A percentile compares a stretch with the other conserved stretches of the same genome.
Evolutionary conservation across 2,329 filamentous ascomycete genomes (phyloP).

Genomic region (Stachybotrys chartarum): DNA sequence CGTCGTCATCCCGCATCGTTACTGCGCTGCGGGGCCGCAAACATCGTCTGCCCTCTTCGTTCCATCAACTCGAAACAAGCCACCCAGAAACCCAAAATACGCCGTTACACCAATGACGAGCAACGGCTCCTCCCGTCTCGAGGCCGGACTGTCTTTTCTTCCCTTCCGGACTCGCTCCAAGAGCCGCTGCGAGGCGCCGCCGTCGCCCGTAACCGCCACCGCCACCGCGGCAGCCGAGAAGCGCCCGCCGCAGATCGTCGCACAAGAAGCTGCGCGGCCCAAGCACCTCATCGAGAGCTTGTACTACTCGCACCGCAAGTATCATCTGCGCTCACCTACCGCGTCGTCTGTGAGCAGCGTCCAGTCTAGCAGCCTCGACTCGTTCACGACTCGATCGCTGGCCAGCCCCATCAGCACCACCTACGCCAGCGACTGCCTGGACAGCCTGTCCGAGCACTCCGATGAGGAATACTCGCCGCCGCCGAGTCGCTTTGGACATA

Average conservation of each 20-base stretch:
- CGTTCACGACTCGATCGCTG: constrained; percentile 29
- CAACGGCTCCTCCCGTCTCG: constrained; percentile 6
- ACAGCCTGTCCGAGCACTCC: constrained; percentile 19
- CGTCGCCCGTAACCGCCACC: neutral
- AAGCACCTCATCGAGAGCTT: constrained; percentile 22
- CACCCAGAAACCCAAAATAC: constrained; percentile 5
- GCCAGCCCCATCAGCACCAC: constrained; percentile 28
- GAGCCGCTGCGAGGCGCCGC: neutral
- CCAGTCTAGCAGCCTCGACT: constrained; percentile 29
- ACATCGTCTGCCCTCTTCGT: neutral
- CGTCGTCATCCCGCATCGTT: neutral
- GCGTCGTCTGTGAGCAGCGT: constrained; percentile 30
- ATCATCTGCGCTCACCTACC: constrained; percentile 26
- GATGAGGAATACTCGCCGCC: constrained; percentile 14
- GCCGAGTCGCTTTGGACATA: constrained; percentile 21
- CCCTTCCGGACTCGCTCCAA: neutral
- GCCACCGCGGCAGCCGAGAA: neutral
- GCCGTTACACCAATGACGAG: neutral
- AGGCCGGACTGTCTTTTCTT: neutral
- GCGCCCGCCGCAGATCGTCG: constrained; percentile 1
- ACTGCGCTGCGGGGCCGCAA: neutral
- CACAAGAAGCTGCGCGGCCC: constrained; percentile 4
- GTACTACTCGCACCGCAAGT: constrained; percentile 16
- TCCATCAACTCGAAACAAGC: neutral
- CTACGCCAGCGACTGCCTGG: constrained; percentile 25